phyloP scores from a whole-genome alignment of 371 early-diverging fungal species.

The Mucor mucedo region DNA sequence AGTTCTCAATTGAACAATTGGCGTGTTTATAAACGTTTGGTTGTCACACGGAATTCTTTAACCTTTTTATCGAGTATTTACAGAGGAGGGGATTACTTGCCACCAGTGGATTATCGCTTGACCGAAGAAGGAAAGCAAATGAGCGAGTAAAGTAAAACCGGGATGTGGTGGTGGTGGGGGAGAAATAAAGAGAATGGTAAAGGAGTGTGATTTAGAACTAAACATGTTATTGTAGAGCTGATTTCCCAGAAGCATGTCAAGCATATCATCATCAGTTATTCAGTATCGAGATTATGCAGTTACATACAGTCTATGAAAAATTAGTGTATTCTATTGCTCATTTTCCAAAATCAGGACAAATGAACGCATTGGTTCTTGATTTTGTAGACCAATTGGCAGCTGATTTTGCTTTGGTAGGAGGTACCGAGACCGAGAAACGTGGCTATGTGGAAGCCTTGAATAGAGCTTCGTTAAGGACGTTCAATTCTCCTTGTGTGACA shows the following conservation, averaged over 20 bases:
- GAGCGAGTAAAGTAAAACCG: conserved; percentile 9
- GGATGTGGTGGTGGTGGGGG: not conserved
- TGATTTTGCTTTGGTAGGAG: conserved; percentile 59
- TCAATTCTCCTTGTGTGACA: conserved; percentile 72
- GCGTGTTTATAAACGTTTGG: conserved; percentile 49
- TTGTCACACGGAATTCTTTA: conserved; percentile 44
- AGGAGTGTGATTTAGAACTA: too few relatives aligned
- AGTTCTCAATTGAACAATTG: conserved; percentile 47
- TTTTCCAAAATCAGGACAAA: conserved; percentile 70
- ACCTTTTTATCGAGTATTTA: conserved; percentile 29
- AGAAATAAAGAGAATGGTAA: too few relatives aligned
- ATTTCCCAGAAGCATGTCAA: conserved; percentile 11
- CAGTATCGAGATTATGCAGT: conserved; percentile 57
- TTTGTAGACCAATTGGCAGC: conserved; percentile 64
- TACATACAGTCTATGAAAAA: conserved; percentile 67
- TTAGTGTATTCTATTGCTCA: conserved; percentile 52
- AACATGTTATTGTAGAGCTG: not conserved
- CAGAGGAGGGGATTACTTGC: conserved; percentile 29
- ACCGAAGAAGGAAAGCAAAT: conserved; percentile 23
- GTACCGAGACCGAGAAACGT: conserved; percentile 25
- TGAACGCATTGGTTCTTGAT: conserved; percentile 58
- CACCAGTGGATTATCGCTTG: conserved; percentile 21
- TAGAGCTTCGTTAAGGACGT: conserved; percentile 65
- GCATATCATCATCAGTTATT: conserved; percentile 36
- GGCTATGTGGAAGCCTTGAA: conserved; percentile 56